These are phyloP conservation scores for Dactylellina sp. DNA, from an alignment of 2,329 filamentous ascomycete genomes.

Conservation along the genomic window DNA sequence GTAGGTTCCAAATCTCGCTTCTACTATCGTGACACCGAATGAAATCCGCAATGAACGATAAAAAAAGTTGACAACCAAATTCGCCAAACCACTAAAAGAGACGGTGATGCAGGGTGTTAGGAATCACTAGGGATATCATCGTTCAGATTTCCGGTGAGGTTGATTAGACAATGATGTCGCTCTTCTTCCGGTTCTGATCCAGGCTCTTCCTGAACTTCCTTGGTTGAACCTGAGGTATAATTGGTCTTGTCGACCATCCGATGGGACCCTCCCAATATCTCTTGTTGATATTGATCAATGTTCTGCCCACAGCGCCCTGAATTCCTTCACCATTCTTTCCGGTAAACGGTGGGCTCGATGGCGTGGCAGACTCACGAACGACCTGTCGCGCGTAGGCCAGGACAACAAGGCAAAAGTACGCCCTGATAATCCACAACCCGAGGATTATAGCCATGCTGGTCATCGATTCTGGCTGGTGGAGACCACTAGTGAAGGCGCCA, in stretches of 20 bases:
- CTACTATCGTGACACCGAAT: constrained; percentile 26
- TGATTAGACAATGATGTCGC: constrained; percentile 48
- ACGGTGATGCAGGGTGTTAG: constrained; percentile 1
- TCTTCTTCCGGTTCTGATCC: constrained; percentile 57
- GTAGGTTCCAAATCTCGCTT: constrained; percentile 28
- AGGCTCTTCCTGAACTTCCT: constrained; percentile 59
- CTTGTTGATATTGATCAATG: constrained; percentile 79
- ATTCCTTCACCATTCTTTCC: constrained; percentile 79
- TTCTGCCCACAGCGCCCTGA: constrained; percentile 80
- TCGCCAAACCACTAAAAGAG: constrained; percentile 11
- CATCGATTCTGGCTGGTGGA: constrained; percentile 75
- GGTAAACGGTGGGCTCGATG: constrained; percentile 65
- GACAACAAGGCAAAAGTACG: constrained; percentile 87
- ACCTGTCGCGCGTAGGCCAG: constrained; percentile 84
- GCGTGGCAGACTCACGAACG: constrained; percentile 70
- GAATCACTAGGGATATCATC: neutral
- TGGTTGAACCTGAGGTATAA: constrained; percentile 34
- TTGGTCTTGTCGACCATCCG: constrained; percentile 54
- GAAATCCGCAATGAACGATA: constrained; percentile 28
- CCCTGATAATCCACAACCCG: constrained; percentile 77
- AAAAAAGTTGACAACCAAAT: constrained; percentile 15
- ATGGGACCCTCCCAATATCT: constrained; percentile 74
- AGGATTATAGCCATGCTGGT: constrained; percentile 83
- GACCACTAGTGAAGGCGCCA: constrained; percentile 67
- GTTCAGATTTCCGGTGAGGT: neutral